Percentiles rank a stretch among this genome's conserved stretches.
These are phyloP conservation scores for Lomentospora prolificans DNA, from an alignment of 2,329 filamentous ascomycete species.

Conservation along the genomic window DNA sequence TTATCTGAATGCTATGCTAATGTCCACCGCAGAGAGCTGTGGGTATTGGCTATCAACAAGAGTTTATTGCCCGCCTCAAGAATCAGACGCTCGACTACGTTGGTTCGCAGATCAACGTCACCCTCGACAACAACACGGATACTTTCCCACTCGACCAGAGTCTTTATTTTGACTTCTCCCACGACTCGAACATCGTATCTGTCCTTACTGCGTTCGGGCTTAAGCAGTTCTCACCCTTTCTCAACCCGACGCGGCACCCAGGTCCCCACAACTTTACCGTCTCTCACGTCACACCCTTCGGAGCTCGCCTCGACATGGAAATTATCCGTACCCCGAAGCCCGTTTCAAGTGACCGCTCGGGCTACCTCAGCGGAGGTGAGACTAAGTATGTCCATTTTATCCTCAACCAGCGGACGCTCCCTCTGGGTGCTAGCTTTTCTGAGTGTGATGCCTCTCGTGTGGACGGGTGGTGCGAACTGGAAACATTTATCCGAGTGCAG, in stretches of 20 bases:
- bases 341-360: slow-evolving; percentile 42
- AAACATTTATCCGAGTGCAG: slow-evolving; percentile 55
- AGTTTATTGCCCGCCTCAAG: slow-evolving; percentile 59
- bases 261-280: slow-evolving; percentile 54
- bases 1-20: no score
- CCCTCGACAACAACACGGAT: slow-evolving; percentile 53
- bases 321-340: slow-evolving; percentile 59
- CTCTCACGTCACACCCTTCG: slow-evolving; percentile 61
- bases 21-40: slow-evolving; percentile 43
- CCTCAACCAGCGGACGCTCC: slow-evolving; percentile 64
- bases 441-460: slow-evolving; percentile 52
- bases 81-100: slow-evolving; percentile 54
- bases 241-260: slow-evolving; percentile 46
- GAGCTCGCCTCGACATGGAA: slow-evolving; percentile 63
- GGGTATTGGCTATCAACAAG: slow-evolving; percentile 65
- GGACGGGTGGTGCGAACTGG: slow-evolving; percentile 70
- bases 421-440: slow-evolving; percentile 54
- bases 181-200: slow-evolving; percentile 64
- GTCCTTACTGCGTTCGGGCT: slow-evolving; percentile 65
- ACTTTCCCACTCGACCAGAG: slow-evolving; percentile 68
- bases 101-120: slow-evolving; percentile 55
- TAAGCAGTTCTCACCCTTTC: slow-evolving; percentile 52
- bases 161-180: slow-evolving; percentile 69
- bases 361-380: slow-evolving; percentile 40
- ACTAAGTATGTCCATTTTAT: slow-evolving; percentile 67